These are phyloP conservation scores for Casuarina cunninghamiana DNA, from an alignment of 306 rosid species.

Conservation along the genomic window DNA sequence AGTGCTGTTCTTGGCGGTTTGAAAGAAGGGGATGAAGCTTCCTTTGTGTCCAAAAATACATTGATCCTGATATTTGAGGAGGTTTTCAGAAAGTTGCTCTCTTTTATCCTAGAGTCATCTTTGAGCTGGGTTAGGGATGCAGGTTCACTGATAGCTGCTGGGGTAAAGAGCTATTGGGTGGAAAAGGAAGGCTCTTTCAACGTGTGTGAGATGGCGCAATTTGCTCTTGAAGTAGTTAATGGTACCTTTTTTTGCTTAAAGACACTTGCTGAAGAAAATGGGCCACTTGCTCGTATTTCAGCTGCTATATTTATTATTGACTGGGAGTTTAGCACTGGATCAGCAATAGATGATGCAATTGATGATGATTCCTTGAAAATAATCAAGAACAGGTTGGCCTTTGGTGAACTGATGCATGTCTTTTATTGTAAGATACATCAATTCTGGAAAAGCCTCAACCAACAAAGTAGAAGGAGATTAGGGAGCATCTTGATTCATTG, in stretches of 20 bases:
- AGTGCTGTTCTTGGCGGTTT: constrained; percentile 88
- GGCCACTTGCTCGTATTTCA: constrained; percentile 60
- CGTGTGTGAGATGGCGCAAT: constrained; percentile 53
- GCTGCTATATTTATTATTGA: constrained; percentile 67
- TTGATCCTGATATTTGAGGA: constrained; percentile 62
- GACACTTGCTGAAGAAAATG: constrained; percentile 59
- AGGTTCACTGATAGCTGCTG: constrained; percentile 48
- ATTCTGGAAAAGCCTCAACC: constrained; percentile 52
- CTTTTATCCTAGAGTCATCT: constrained; percentile 65
- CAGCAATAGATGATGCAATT: constrained; percentile 38
- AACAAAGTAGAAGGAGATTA: constrained; percentile 46
- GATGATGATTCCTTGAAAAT: constrained; percentile 43
- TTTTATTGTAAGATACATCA: constrained; percentile 56
- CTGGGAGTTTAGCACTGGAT: constrained; percentile 66
- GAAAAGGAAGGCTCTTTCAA: constrained; percentile 47
- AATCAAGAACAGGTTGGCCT: constrained; percentile 46
- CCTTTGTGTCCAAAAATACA: constrained; percentile 66
- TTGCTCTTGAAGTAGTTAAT: constrained; percentile 80
- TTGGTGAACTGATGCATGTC: constrained; percentile 52
- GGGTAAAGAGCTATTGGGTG: constrained; percentile 29
- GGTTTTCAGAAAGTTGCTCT: constrained; percentile 59
- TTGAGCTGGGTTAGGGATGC: constrained; percentile 64
- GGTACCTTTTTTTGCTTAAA: constrained; percentile 67
- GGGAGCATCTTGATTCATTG: constrained; percentile 54
- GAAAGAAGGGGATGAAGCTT: constrained; percentile 44